A percentile compares a stretch with the other conserved stretches of the same genome.
Evolutionary conservation across 2,329 filamentous ascomycete species (phyloP).

Genomic region (Aspergillus aculeatinus): DNA sequence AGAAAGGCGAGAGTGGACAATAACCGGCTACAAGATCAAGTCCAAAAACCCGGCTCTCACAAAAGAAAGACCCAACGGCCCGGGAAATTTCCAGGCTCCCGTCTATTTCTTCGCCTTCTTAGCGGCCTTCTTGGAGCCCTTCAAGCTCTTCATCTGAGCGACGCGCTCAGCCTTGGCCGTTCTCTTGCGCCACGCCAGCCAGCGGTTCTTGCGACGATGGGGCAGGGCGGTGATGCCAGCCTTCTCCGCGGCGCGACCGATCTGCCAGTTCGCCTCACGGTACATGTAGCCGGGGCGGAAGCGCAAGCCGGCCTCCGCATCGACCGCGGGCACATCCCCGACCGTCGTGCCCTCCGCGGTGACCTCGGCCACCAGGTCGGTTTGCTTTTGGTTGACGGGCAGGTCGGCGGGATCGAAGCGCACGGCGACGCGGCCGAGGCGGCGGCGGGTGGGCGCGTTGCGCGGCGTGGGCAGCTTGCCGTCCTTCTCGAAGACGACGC

Average conservation of each 20-base stretch:
- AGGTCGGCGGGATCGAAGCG: slow-evolving; percentile 26
- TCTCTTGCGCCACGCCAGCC: slow-evolving; percentile 64
- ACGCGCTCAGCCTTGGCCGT: slow-evolving; percentile 50
- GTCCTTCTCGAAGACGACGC: slow-evolving; percentile 79
- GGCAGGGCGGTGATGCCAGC: slow-evolving; percentile 56
- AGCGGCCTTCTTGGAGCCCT: slow-evolving; percentile 45
- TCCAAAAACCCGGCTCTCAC: neutral
- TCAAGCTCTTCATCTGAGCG: slow-evolving; percentile 56
- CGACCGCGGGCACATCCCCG: slow-evolving; percentile 22
- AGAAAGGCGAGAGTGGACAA: neutral
- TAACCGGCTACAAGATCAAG: no score
- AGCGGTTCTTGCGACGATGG: slow-evolving; percentile 60
- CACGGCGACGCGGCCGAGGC: slow-evolving; percentile 69
- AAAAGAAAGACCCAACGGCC: slow-evolving; percentile 12
- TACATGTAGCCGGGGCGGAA: slow-evolving; percentile 62
- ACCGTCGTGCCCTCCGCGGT: slow-evolving; percentile 27
- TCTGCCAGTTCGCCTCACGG: slow-evolving; percentile 66
- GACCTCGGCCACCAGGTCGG: slow-evolving; percentile 25
- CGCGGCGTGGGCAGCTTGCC: slow-evolving; percentile 75
- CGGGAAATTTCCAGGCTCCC: slow-evolving; percentile 1
- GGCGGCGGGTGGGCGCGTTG: slow-evolving; percentile 71
- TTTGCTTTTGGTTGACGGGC: slow-evolving; percentile 16
- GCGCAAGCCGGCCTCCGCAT: slow-evolving; percentile 31
- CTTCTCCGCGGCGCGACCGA: slow-evolving; percentile 63
- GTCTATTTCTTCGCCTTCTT: slow-evolving; percentile 37